phyloP scores from a whole-genome alignment of 2,329 filamentous ascomycete species.

The Diaporthe longicolla region DNA sequence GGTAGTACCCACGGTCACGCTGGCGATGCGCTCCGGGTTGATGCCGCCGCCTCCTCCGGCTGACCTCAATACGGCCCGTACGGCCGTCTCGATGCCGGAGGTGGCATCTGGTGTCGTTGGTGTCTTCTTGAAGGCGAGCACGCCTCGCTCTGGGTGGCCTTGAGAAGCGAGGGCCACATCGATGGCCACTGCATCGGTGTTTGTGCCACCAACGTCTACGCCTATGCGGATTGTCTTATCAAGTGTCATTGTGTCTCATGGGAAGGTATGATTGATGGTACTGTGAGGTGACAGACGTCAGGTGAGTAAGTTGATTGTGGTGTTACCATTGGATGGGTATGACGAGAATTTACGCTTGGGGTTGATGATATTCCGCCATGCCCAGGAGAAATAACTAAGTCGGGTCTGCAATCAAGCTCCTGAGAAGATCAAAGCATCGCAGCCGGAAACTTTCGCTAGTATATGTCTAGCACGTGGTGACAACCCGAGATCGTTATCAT shows the following conservation, averaged over 20 bases:
- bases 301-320: neutral
- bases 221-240: conserved; percentile 37
- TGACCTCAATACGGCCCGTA: conserved; percentile 40
- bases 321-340: neutral
- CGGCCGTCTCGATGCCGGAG: conserved; percentile 43
- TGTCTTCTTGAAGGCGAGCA: conserved; percentile 44
- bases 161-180: conserved; percentile 45
- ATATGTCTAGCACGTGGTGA: neutral
- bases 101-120: conserved; percentile 44
- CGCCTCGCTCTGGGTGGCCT: conserved; percentile 51
- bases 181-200: conserved; percentile 49
- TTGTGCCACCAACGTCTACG: conserved; percentile 39
- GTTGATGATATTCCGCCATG: neutral
- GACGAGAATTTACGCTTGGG: conserved; percentile 4
- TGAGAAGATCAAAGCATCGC: neutral
- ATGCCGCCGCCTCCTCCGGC: conserved; percentile 10
- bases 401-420: neutral
- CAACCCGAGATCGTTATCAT: conserved; percentile 24
- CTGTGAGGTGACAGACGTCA: neutral
- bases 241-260: conserved; percentile 13
- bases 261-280: neutral
- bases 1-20: conserved; percentile 46
- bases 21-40: conserved; percentile 34
- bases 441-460: conserved; percentile 17
- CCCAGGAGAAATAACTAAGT: neutral